Percentiles rank a stretch among this genome's conserved stretches.
These are phyloP conservation scores for Pythium biforme DNA, from an alignment of 352 stramenopile species.

Conservation along the genomic window DNA sequence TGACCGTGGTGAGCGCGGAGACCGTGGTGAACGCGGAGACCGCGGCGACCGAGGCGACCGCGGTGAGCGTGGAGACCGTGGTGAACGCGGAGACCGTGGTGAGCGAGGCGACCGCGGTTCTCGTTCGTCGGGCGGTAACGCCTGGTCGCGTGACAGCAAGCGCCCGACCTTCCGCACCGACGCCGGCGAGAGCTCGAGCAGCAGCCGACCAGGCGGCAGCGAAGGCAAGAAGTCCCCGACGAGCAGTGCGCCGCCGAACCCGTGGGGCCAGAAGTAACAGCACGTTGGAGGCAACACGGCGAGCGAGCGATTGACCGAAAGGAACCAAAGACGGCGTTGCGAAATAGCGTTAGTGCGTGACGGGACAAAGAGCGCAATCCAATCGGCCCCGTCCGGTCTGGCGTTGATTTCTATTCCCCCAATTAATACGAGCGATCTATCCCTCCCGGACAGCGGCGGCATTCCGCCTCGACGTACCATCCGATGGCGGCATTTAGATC, in stretches of 20 bases:
- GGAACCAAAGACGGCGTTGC: not conserved
- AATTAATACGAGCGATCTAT: too few species aligned
- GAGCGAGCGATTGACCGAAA: not conserved
- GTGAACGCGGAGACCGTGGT: not conserved
- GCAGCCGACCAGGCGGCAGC: conserved; percentile 30
- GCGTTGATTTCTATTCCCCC: too few species aligned
- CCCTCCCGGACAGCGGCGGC: too few species aligned
- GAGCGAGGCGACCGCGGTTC: conserved; percentile 25
- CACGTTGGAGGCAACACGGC: too few species aligned
- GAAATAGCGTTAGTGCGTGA: conserved; percentile 20
- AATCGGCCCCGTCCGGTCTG: too few species aligned
- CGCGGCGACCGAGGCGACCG: conserved; percentile 13
- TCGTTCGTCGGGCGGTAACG: conserved; percentile 29
- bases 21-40: conserved; percentile 8
- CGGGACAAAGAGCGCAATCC: not conserved
- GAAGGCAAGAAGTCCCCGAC: conserved; percentile 30
- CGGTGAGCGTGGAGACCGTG: conserved; percentile 13
- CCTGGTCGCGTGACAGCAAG: conserved; percentile 63
- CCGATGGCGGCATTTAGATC: too few species aligned
- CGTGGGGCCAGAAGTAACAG: conserved; percentile 36
- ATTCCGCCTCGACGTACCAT: too few species aligned
- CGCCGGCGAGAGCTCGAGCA: conserved; percentile 30
- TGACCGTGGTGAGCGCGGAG: not conserved
- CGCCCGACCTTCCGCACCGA: conserved; percentile 40
- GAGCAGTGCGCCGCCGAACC: conserved; percentile 28